Conservation (phyloP, 495 filamentous ascomycete species). For the Cladorrhinum samala region DNA sequence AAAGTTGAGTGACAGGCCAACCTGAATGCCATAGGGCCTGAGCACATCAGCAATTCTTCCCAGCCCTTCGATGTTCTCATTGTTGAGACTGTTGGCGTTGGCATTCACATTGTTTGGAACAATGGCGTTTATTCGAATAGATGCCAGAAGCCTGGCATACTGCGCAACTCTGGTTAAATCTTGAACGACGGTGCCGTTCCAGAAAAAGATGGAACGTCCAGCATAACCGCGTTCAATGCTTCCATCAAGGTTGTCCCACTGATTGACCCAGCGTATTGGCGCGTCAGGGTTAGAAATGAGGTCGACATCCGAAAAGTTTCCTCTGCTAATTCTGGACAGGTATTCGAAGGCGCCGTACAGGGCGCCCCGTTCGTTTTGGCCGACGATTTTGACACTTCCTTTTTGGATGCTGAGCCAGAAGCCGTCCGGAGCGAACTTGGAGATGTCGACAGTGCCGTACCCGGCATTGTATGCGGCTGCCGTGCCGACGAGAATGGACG, state of each 20-base stretch:
- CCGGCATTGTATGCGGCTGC: slow-evolving; percentile 41
- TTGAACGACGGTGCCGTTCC: slow-evolving; percentile 44
- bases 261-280: slow-evolving; percentile 63
- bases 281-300: slow-evolving; percentile 53
- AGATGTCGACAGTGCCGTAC: slow-evolving; percentile 16
- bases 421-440: slow-evolving; percentile 54
- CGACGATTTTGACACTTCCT: slow-evolving; percentile 50
- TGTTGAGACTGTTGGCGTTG: slow-evolving; percentile 49
- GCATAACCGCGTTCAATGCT: slow-evolving; percentile 64
- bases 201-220: slow-evolving; percentile 66
- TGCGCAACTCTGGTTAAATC: slow-evolving; percentile 54
- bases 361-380: slow-evolving; percentile 61
- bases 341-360: slow-evolving; percentile 68
- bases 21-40: slow-evolving; percentile 59
- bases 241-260: slow-evolving; percentile 68
- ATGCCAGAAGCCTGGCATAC: slow-evolving; percentile 65
- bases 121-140: slow-evolving; percentile 58
- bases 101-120: slow-evolving; percentile 73
- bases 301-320: slow-evolving; percentile 49
- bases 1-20: slow-evolving; percentile 64
- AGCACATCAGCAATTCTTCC: slow-evolving; percentile 57
- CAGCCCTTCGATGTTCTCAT: slow-evolving; percentile 54
- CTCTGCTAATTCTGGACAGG: slow-evolving; percentile 56
- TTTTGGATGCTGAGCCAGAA: slow-evolving; percentile 51
- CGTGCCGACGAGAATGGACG: slow-evolving; percentile 52